Evolutionary conservation across 768 basidiomycete genomes (phyloP), one percentile per base, ranked within the genome.

Genomic region (Russula ochroleuca): DNA sequence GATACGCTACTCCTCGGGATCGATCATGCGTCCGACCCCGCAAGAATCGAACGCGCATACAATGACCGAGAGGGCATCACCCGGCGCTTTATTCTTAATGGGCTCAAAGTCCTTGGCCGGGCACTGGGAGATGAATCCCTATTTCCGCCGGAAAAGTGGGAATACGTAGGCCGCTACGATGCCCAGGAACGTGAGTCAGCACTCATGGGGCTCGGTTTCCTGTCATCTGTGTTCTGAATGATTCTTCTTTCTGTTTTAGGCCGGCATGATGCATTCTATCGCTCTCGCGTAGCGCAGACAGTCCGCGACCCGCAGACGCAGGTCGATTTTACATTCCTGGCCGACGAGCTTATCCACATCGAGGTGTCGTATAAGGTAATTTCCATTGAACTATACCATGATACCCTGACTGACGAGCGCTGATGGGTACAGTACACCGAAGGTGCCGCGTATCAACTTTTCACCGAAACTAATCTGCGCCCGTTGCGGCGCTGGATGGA

Each of bases 1-100:
- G 95, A 97, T 72, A 96, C 92, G 0, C 78, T 98, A 9, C 77
- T 98, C 2, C 79, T 99, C 11, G 95, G 95, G n/a, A 76, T 98
- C 49, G 96, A 98, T 73, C 92, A 93, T 61, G 83, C 88, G 71
- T 88, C 90, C 67, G 82, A 82, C 41, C 79, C 80, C 60, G 72
- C 75, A n/a, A 77, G 82, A 65, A 88, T 98, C 60, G 91, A 95
- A 72, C 72, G 77, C 21, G 95, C 95, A 0, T 98, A 98, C 75
- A 88, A 96, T 69, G 94, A 97, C 69, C 77, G 79, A 5, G 80
- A 83, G 63, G 92, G 90, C 4, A 76, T 84, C 66, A 93, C 92
- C 0, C 79, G 76, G 69, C 76, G 76, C 13, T 96, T 97, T 71
- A 89, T 95, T 66, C 86, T 94, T 83, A 94, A 97, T 69, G 94